phyloP scores from a whole-genome alignment of 2,329 filamentous ascomycete genomes.

The Claviceps paspali region DNA sequence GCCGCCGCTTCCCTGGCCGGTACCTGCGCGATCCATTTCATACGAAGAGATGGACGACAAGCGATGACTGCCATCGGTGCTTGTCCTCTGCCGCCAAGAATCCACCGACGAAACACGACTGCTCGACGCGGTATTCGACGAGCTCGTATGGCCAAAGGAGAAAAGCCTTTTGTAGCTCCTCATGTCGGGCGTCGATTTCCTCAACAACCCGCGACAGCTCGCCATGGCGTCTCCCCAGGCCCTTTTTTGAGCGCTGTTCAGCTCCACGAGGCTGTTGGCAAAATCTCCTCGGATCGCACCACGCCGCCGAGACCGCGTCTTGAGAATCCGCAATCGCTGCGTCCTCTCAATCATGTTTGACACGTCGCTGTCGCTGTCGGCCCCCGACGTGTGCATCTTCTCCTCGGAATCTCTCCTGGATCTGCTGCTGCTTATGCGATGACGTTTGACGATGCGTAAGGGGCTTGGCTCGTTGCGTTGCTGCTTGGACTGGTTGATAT shows the following conservation, averaged over 20 bases:
- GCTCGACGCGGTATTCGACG: conserved; percentile 1
- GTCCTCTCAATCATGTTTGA: conserved; percentile 1
- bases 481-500: not conserved
- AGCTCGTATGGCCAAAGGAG: conserved; percentile 2
- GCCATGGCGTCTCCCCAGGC: conserved; percentile 8
- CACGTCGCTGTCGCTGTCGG: conserved; percentile 1
- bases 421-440: conserved; percentile 1
- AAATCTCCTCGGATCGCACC: not conserved
- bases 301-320: conserved; percentile 4
- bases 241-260: conserved; percentile 2
- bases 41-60: conserved; percentile 3
- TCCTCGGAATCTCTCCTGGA: not conserved
- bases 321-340: conserved; percentile 6
- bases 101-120: conserved; percentile 1
- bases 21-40: not conserved
- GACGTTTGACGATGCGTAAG: conserved; percentile 33
- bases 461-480: conserved; percentile 24
- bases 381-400: not conserved
- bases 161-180: conserved; percentile 2
- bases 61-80: not conserved
- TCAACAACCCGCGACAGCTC: conserved; percentile 7
- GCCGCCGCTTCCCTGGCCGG: not conserved
- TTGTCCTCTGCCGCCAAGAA: not conserved
- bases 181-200: conserved; percentile 6
- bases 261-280: conserved; percentile 6